Conservation (phyloP, 768 basidiomycete genomes). For the Suillus fuscotomentosus region DNA sequence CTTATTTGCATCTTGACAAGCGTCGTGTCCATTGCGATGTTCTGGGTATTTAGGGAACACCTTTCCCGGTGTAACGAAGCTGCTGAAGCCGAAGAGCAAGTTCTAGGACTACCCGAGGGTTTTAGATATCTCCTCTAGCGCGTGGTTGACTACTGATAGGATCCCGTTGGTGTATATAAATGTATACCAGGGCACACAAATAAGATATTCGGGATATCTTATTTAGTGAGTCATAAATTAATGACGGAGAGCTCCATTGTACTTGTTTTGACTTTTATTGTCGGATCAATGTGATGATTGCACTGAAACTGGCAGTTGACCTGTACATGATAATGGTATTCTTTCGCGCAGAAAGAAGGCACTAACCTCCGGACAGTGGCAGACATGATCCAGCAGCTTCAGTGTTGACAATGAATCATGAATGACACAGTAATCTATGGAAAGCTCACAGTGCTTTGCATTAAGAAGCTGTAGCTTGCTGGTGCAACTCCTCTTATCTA, state of each 20-base stretch:
- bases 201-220: not conserved
- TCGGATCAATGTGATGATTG: not conserved
- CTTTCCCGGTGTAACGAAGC: slow-evolving; percentile 39
- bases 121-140: slow-evolving; percentile 45
- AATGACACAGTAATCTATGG: too few species aligned
- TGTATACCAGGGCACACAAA: not conserved
- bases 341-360: too few species aligned
- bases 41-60: slow-evolving; percentile 43
- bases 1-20: slow-evolving; percentile 65
- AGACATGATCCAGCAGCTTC: too few species aligned
- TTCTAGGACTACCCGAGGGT: slow-evolving; percentile 32
- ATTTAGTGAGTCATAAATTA: not conserved
- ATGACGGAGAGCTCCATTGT: not conserved
- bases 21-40: slow-evolving; percentile 47
- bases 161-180: not conserved
- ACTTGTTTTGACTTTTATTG: not conserved
- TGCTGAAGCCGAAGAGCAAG: slow-evolving; percentile 36
- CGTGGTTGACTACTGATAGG: not conserved
- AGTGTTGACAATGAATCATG: not conserved
- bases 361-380: too few species aligned
- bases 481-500: too few species aligned
- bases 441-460: too few species aligned
- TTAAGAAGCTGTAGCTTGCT: too few species aligned
- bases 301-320: too few species aligned
- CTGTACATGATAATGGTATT: too few species aligned